A percentile compares a stretch with the other conserved stretches of the same genome.
phyloP scores from a whole-genome alignment of 2,329 filamentous ascomycete species.

The Colletotrichum euphorbiae region DNA sequence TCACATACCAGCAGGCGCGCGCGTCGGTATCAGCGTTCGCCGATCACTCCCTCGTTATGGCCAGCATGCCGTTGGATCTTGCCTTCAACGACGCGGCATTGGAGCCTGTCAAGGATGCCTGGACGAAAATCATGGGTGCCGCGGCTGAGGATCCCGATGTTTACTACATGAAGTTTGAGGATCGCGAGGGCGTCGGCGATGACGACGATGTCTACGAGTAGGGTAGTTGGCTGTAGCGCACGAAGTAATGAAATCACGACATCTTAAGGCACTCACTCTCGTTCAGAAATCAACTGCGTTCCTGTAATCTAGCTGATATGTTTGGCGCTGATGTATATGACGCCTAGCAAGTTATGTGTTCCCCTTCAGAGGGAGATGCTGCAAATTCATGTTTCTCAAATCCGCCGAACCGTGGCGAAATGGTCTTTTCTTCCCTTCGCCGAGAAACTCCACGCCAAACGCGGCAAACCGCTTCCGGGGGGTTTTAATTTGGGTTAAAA shows the following conservation, averaged over 20 bases:
- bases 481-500: too few species aligned
- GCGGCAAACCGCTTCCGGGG: not conserved
- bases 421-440: not conserved
- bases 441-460: not conserved
- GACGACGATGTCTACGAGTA: slow-evolving; percentile 65
- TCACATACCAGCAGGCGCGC: slow-evolving; percentile 67
- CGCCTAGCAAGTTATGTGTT: slow-evolving; percentile 21
- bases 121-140: slow-evolving; percentile 71
- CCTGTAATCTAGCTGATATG: slow-evolving; percentile 37
- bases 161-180: slow-evolving; percentile 82
- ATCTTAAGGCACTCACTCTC: not conserved
- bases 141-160: slow-evolving; percentile 54
- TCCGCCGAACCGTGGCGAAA: not conserved
- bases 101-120: slow-evolving; percentile 74
- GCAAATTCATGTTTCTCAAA: slow-evolving; percentile 15
- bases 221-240: slow-evolving; percentile 39
- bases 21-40: slow-evolving; percentile 42
- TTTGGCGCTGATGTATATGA: not conserved
- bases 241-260: slow-evolving; percentile 41
- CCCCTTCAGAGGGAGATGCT: slow-evolving; percentile 3
- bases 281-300: slow-evolving; percentile 7
- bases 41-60: slow-evolving; percentile 65
- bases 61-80: slow-evolving; percentile 71
- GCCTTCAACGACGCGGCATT: slow-evolving; percentile 80
- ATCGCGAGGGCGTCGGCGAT: slow-evolving; percentile 72